Conservation (phyloP, 2,329 filamentous ascomycete species). For the Lojkania enalia region DNA sequence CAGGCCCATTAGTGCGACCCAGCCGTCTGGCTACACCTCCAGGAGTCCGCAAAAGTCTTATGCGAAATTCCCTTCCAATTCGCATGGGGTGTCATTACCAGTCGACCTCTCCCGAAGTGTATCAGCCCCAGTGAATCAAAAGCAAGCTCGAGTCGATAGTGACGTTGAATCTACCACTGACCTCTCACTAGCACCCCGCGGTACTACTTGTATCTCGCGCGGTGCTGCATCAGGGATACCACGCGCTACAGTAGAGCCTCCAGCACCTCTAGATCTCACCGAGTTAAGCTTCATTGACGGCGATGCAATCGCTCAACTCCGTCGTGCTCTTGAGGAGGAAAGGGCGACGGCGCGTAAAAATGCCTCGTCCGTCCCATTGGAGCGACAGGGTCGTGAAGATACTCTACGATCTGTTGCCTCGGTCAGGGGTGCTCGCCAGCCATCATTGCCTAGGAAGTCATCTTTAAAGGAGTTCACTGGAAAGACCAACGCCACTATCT, state of each 20-base stretch:
- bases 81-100: conserved; percentile 20
- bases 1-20: conserved; percentile 22
- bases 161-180: conserved; percentile 46
- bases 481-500: conserved; percentile 33
- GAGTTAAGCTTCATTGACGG: conserved; percentile 59
- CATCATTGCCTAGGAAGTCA: conserved; percentile 56
- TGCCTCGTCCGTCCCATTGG: conserved; percentile 20
- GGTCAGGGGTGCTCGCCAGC: conserved; percentile 45
- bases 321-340: conserved; percentile 60
- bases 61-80: conserved; percentile 24
- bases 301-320: conserved; percentile 57
- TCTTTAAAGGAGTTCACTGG: conserved; percentile 57
- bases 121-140: conserved; percentile 32
- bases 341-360: conserved; percentile 47
- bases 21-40: conserved; percentile 21
- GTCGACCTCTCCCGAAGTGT: conserved; percentile 28
- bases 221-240: conserved; percentile 23
- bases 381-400: conserved; percentile 44
- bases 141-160: conserved; percentile 31
- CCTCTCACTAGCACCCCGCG: conserved; percentile 42
- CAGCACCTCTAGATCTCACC: conserved; percentile 48
- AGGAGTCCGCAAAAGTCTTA: conserved; percentile 31
- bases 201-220: conserved; percentile 32
- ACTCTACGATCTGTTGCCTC: conserved; percentile 43
- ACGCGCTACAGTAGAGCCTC: conserved; percentile 29